Conservation (phyloP, 139 green algal genomes). For the Auxenochlorella pyrenoidosa region DNA sequence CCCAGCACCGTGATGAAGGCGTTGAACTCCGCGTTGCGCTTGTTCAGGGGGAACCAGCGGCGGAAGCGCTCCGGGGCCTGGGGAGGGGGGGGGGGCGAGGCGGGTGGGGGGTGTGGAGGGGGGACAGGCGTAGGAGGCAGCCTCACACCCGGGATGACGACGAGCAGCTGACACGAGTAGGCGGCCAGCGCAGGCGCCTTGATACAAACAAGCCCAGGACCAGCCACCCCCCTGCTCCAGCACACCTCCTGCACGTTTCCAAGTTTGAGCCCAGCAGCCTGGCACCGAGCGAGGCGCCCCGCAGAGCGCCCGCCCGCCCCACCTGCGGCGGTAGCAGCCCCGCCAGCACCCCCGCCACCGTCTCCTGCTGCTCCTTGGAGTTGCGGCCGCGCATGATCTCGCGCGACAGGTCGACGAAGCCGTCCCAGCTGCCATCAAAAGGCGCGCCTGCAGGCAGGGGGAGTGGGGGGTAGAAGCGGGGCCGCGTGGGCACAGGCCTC, state of each 20-base stretch:
- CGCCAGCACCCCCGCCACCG: constrained; percentile 55
- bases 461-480: not conserved
- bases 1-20: constrained; percentile 61
- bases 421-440: constrained; percentile 53
- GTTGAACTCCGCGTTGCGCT: constrained; percentile 56
- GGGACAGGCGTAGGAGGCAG: too few relatives aligned
- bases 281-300: too few relatives aligned
- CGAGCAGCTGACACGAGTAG: too few relatives aligned
- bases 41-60: constrained; percentile 60
- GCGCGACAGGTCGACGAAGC: constrained; percentile 64
- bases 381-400: constrained; percentile 64
- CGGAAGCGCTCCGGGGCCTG: constrained; percentile 50
- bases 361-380: constrained; percentile 56
- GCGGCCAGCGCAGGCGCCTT: too few relatives aligned
- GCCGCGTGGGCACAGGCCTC: not conserved
- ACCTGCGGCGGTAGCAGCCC: constrained; percentile 54
- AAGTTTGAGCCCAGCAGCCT: too few relatives aligned
- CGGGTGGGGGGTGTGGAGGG: not conserved
- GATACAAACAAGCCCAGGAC: too few relatives aligned
- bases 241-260: too few relatives aligned
- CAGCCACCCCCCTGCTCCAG: too few relatives aligned
- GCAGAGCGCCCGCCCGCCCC: not conserved
- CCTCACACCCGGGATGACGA: too few relatives aligned
- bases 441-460: not conserved
- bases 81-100: not conserved